These are phyloP conservation scores for Sechiopsis laciniata DNA, from an alignment of 306 rosid genomes.

Conservation along the genomic window DNA sequence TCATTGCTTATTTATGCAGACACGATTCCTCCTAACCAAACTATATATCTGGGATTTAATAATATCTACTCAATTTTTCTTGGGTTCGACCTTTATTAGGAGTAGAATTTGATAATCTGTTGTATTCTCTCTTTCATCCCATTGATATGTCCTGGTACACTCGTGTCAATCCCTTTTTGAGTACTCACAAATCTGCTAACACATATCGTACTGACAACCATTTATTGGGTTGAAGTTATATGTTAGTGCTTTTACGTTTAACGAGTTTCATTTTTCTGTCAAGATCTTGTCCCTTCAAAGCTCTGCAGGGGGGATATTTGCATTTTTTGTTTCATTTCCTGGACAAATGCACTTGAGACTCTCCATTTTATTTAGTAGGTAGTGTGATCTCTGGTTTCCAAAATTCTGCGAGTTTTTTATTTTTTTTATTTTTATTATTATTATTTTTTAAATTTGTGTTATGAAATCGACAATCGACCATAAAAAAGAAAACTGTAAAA, in stretches of 20 bases:
- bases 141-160: neutral
- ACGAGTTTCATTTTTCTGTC: neutral
- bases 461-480: no score
- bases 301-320: neutral
- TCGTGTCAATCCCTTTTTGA: neutral
- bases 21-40: neutral
- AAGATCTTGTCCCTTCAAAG: neutral
- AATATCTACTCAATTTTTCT: neutral
- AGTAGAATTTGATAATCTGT: neutral
- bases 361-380: neutral
- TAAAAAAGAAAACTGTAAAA: no score
- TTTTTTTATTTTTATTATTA: no score
- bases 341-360: neutral
- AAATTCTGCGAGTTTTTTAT: neutral
- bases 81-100: neutral
- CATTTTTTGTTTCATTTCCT: neutral
- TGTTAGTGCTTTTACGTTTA: neutral
- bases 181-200: neutral
- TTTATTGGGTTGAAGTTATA: constrained; percentile 7
- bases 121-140: constrained; percentile 5
- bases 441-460: no score
- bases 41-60: neutral
- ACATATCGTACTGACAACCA: neutral
- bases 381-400: neutral
- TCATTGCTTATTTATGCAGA: neutral